Evolutionary conservation across 345 rosid species (phyloP), one percentile per base, ranked within the genome.

Genomic region (Erodium maritimum): DNA sequence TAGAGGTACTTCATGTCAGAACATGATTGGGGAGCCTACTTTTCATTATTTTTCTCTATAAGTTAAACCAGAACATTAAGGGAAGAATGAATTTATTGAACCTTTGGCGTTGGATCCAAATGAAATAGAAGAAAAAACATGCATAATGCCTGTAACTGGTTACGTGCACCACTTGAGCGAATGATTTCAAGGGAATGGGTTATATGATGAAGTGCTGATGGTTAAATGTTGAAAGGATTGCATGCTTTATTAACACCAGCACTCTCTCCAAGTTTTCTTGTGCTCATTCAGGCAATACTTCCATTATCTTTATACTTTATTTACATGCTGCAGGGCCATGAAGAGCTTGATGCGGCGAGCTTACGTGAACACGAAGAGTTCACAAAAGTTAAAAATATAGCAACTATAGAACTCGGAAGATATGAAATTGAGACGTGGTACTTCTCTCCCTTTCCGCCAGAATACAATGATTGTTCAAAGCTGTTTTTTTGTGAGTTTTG

Each of bases 381-480:
- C 66, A 94, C 99, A 10, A 94, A 94, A 78, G 99, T 94, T 54
- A 94, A 94, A 71, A 94, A 94, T 74, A 90, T 94, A 56, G 97
- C 96, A 16, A 90, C 97, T 45, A 85, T 94, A 58, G 99, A 90
- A 73, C 97, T 94, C 67, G 99, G 99, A 69, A 85, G 94, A 69
- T 94, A 94, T 63, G 99, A 94, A 76, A 94, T 94, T 50, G 99
- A 94, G 80, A 94, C 99, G 3, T 94, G 99, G 99, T 94, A 94
- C 77, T 94, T 94, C 80, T 94, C 99, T 22, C 99, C 99, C 13
- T 94, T 94, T 68, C 99, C 96, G 3, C 96, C 99, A 23, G 99
- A 94, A 65, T 94, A 89, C 75, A 94, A 82, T 76, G 99, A 94
- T 65, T 89, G 79, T 12, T 70, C 82, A 75, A 90, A 87, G 96